Percentiles rank a stretch among this genome's conserved stretches.
phyloP scores from a whole-genome alignment of 2,329 filamentous ascomycete species.

The Immersiporthe knoxdaviesiana region DNA sequence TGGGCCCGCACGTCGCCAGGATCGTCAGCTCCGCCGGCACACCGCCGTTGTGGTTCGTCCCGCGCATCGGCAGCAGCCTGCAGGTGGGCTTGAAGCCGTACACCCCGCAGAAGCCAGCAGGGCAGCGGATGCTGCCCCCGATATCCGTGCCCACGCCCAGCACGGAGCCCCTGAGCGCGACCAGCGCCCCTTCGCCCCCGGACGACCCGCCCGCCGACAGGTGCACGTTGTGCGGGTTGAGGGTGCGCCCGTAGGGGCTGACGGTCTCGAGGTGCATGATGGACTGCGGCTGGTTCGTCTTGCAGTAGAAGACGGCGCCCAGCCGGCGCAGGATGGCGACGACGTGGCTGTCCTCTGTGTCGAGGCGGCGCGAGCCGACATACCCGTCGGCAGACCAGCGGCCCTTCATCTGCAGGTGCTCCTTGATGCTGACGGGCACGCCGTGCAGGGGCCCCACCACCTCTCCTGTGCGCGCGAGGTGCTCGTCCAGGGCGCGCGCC shows the following conservation, averaged over 20 bases:
- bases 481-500: constrained; percentile 45
- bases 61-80: constrained; percentile 35
- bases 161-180: constrained; percentile 46
- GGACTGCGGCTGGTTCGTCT: constrained; percentile 69
- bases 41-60: constrained; percentile 33
- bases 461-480: constrained; percentile 43
- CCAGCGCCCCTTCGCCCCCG: constrained; percentile 56
- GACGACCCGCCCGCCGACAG: constrained; percentile 67
- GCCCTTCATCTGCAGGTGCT: constrained; percentile 60
- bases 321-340: constrained; percentile 58
- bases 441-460: constrained; percentile 63
- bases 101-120: constrained; percentile 42
- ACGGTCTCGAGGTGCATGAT: constrained; percentile 60
- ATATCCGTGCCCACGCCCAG: constrained; percentile 49
- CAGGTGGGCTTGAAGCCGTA: constrained; percentile 36
- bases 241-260: constrained; percentile 63
- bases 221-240: constrained; percentile 65
- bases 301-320: constrained; percentile 67
- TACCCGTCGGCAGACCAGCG: constrained; percentile 56
- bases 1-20: constrained; percentile 40
- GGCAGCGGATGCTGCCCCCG: constrained; percentile 45
- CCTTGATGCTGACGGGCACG: constrained; percentile 55
- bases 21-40: constrained; percentile 41
- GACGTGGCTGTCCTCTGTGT: constrained; percentile 57
- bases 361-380: constrained; percentile 52